Evolutionary conservation across 306 rosid genomes (phyloP).

Genomic region (Vachellia pachyceras): DNA sequence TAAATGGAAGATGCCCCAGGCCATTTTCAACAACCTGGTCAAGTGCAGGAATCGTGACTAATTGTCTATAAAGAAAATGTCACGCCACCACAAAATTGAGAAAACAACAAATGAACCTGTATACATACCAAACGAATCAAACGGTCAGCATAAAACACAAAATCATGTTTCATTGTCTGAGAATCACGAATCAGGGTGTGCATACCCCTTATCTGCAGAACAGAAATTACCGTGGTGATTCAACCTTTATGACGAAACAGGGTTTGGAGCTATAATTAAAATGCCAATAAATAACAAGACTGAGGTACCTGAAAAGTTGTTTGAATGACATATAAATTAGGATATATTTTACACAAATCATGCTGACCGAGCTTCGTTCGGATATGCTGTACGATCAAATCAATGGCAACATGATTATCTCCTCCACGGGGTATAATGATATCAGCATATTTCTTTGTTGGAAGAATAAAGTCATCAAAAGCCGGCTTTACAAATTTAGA

Average conservation of each 20-base stretch:
- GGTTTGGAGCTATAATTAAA: conserved; percentile 32
- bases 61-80: conserved; percentile 25
- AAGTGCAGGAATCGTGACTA: conserved; percentile 39
- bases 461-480: conserved; percentile 96
- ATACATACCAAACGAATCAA: conserved; percentile 90
- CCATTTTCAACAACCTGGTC: conserved; percentile 98
- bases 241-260: conserved; percentile 9
- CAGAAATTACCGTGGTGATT: conserved; percentile 25
- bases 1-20: conserved; percentile 96
- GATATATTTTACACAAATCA: conserved; percentile 99
- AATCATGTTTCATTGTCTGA: conserved; percentile 95
- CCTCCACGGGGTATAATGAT: conserved; percentile 99
- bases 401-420: conserved; percentile 95
- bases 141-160: conserved; percentile 91
- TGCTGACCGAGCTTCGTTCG: conserved; percentile 99
- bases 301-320: conserved; percentile 91
- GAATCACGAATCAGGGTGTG: conserved; percentile 98
- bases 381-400: conserved; percentile 97
- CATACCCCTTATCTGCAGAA: conserved; percentile 93
- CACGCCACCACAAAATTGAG: conserved; percentile 29
- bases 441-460: conserved; percentile 98
- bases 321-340: conserved; percentile 88
- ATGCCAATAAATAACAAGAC: conserved; percentile 1
- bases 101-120: conserved; percentile 32
- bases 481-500: conserved; percentile 99